These are phyloP conservation scores for Plasmodium falciparum DNA, from an alignment of 169 alveolate genomes.

Conservation along the genomic window DNA sequence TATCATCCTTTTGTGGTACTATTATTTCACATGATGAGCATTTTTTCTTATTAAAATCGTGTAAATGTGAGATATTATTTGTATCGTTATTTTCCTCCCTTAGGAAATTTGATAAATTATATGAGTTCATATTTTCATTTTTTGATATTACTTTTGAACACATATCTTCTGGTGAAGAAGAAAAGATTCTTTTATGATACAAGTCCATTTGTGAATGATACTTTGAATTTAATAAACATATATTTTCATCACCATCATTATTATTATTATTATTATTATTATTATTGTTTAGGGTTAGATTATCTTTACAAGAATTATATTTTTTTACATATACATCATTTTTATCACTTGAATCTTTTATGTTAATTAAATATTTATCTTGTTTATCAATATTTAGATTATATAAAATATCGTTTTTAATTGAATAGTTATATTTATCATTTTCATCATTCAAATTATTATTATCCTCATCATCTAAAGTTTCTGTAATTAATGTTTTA, in stretches of 20 bases:
- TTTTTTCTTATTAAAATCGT: constrained; percentile 23
- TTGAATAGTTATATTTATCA: neutral
- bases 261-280: too few relatives aligned
- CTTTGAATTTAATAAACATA: neutral
- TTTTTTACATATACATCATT: neutral
- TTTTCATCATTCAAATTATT: neutral
- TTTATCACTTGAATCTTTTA: constrained; percentile 25
- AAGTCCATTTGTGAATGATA: neutral
- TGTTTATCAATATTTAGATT: neutral
- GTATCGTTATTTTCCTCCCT: neutral
- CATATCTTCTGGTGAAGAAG: neutral
- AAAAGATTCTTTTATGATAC: neutral
- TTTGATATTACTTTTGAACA: neutral
- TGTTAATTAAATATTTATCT: constrained; percentile 10
- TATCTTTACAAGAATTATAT: too few relatives aligned
- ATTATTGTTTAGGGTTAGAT: neutral
- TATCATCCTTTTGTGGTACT: constrained; percentile 10
- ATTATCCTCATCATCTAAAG: neutral
- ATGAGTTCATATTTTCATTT: neutral
- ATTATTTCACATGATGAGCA: constrained; percentile 22
- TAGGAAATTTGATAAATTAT: neutral
- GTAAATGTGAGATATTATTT: constrained; percentile 12
- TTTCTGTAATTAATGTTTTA: constrained; percentile 1
- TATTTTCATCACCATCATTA: neutral
- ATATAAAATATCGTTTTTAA: neutral